phyloP scores from a whole-genome alignment of 2,329 filamentous ascomycete genomes.

The Xylaria sp. region DNA sequence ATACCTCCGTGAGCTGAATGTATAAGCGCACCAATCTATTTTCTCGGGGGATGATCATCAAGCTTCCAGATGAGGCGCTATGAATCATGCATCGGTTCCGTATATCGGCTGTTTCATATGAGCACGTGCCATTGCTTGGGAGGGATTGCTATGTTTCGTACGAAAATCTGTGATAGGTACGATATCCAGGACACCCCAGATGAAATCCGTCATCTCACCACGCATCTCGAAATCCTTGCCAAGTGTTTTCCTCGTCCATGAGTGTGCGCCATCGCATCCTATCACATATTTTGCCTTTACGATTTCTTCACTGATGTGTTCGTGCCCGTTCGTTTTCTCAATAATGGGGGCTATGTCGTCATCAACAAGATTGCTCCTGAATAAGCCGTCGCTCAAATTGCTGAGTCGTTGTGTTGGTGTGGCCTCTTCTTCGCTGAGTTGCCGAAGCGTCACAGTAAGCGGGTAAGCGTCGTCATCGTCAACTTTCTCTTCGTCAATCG shows the following conservation, averaged over 20 bases:
- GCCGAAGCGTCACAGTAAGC: constrained; percentile 65
- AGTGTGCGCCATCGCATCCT: constrained; percentile 75
- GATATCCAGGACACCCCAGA: constrained; percentile 61
- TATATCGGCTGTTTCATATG: constrained; percentile 58
- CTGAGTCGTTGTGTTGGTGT: constrained; percentile 54
- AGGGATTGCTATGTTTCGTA: constrained; percentile 36
- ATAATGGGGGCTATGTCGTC: constrained; percentile 64
- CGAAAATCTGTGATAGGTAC: constrained; percentile 63
- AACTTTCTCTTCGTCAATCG: constrained; percentile 59
- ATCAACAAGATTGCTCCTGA: constrained; percentile 64
- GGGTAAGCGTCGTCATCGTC: constrained; percentile 65
- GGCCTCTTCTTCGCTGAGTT: constrained; percentile 65
- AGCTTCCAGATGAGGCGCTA: constrained; percentile 63
- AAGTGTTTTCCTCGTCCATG: constrained; percentile 70
- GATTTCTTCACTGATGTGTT: constrained; percentile 54
- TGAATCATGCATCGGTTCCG: constrained; percentile 69
- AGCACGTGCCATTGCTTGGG: constrained; percentile 1
- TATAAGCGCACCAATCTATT: constrained; percentile 72
- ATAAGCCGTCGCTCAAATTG: constrained; percentile 62
- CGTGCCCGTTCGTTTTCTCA: constrained; percentile 42
- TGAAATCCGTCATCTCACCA: constrained; percentile 65
- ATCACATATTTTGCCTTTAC: constrained; percentile 72
- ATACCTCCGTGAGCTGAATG: constrained; percentile 68
- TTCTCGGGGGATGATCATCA: constrained; percentile 74
- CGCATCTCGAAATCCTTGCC: constrained; percentile 62